phyloP scores from a whole-genome alignment of 2,329 filamentous ascomycete genomes.

The Fusarium phyllophilum region DNA sequence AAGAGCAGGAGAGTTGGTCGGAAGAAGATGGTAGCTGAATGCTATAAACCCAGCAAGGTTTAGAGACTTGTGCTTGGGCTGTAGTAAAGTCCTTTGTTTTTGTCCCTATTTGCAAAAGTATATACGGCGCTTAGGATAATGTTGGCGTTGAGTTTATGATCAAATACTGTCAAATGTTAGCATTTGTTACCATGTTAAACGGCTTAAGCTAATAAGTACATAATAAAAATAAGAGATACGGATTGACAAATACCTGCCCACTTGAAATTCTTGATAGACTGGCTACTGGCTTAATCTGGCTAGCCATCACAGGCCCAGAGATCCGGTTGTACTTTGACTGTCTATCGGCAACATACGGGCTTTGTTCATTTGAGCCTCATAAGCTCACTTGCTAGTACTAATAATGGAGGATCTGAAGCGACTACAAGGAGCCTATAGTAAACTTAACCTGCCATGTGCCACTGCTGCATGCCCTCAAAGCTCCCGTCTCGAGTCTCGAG shows the following conservation, averaged over 20 bases:
- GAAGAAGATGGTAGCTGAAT: slow-evolving; percentile 48
- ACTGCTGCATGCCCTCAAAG: not conserved
- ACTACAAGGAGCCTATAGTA: not conserved
- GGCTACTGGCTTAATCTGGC: no score
- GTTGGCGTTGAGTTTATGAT: not conserved
- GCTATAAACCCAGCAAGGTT: slow-evolving; percentile 45
- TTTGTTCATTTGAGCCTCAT: not conserved
- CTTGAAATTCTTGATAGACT: not conserved
- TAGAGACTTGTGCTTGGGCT: slow-evolving; percentile 15
- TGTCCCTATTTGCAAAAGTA: not conserved
- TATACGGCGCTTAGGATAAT: not conserved
- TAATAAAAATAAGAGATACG: not conserved
- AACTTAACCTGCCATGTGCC: not conserved
- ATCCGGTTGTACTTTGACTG: not conserved
- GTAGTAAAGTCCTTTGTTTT: not conserved
- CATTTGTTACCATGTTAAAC: not conserved
- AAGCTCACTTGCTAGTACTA: not conserved
- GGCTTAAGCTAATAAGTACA: not conserved
- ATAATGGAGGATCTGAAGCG: not conserved
- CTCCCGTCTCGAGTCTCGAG: not conserved
- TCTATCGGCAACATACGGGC: not conserved
- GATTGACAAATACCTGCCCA: not conserved
- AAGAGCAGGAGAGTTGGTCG: slow-evolving; percentile 46
- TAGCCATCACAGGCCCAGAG: not conserved
- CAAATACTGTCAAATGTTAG: not conserved